Conservation (phyloP, 2,329 filamentous ascomycete species). For the Rugonectria rugulosa region DNA sequence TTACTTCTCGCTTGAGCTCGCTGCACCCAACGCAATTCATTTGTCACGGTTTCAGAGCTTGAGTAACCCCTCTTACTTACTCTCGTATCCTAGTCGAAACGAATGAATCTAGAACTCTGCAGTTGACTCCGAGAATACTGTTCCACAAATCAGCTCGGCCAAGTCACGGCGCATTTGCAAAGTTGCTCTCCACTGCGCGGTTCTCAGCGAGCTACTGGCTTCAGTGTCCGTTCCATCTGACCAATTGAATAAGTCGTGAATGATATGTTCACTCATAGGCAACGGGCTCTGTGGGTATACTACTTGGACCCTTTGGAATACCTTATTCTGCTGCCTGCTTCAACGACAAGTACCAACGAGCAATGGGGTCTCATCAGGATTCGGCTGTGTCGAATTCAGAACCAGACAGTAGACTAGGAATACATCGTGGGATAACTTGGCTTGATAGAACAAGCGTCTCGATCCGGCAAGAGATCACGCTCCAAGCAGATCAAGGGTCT, state of each 20-base stretch:
- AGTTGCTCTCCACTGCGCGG: not conserved
- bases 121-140: not conserved
- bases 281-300: no score
- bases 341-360: not conserved
- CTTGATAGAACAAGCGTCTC: not conserved
- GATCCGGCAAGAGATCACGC: conserved; percentile 5
- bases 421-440: not conserved
- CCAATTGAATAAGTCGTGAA: not conserved
- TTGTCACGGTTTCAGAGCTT: conserved; percentile 21
- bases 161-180: conserved; percentile 9
- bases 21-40: conserved; percentile 10
- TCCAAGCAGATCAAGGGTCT: not conserved
- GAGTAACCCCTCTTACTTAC: conserved; percentile 7
- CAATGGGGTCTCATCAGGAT: not conserved
- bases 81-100: conserved; percentile 33
- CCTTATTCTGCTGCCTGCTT: not conserved
- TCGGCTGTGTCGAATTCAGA: not conserved
- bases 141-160: conserved; percentile 11
- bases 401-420: not conserved
- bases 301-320: not conserved
- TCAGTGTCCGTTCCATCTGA: not conserved
- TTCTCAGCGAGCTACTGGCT: not conserved
- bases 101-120: conserved; percentile 21
- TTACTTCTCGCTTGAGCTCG: not conserved
- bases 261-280: no score